Percentiles rank a stretch among this genome's conserved stretches.
phyloP scores from a whole-genome alignment of 768 basidiomycete species.

The Lactifluus subvellereus region DNA sequence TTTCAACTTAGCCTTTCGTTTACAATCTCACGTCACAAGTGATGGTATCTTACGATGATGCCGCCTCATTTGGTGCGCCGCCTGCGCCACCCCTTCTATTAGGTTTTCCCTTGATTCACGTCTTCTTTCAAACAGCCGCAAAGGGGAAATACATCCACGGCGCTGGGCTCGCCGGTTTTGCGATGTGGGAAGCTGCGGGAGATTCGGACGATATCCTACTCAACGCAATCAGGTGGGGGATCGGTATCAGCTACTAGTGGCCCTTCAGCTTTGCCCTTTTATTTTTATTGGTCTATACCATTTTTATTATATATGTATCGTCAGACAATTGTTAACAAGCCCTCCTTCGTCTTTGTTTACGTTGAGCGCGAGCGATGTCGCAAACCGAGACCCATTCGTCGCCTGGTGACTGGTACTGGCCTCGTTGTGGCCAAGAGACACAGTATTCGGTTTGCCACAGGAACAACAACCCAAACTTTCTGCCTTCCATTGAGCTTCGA shows the following conservation, averaged over 20 bases:
- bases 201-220: conserved; percentile 37
- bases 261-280: neutral
- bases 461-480: no score
- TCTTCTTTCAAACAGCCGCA: neutral
- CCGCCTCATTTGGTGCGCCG: conserved; percentile 41
- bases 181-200: conserved; percentile 43
- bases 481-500: no score
- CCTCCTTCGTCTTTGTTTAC: neutral
- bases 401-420: no score
- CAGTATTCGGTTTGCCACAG: no score
- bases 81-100: neutral
- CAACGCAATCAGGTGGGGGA: conserved; percentile 29
- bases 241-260: neutral
- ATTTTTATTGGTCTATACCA: neutral
- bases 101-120: neutral
- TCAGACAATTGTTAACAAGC: neutral
- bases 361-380: neutral
- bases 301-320: neutral
- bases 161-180: conserved; percentile 28
- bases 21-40: conserved; percentile 49
- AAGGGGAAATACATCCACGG: neutral
- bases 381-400: no score
- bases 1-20: conserved; percentile 53
- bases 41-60: conserved; percentile 62
- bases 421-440: no score